phyloP scores from a whole-genome alignment of 2,329 filamentous ascomycete genomes.

The Bipolaris victoriae region DNA sequence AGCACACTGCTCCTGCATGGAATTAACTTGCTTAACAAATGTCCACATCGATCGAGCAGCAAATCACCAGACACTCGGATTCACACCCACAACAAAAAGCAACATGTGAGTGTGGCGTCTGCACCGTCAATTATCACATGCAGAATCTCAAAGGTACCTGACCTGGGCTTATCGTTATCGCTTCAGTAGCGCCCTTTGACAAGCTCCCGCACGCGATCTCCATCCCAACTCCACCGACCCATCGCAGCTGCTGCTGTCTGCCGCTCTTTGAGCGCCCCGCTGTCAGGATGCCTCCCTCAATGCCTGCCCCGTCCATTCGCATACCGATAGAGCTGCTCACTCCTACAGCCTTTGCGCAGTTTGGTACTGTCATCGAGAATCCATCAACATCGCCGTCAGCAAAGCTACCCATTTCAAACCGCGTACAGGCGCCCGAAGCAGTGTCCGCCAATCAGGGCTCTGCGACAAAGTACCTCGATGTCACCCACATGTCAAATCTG shows the following conservation, averaged over 20 bases:
- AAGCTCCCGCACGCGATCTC: constrained; percentile 21
- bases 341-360: constrained; percentile 71
- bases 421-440: constrained; percentile 54
- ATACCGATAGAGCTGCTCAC: constrained; percentile 72
- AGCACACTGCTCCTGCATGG: too few species aligned
- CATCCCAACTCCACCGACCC: constrained; percentile 11
- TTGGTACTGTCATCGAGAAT: constrained; percentile 83
- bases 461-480: constrained; percentile 83
- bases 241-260: constrained; percentile 6
- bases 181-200: constrained; percentile 18
- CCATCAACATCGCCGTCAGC: constrained; percentile 60
- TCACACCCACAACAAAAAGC: not conserved
- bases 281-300: constrained; percentile 47
- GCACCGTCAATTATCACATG: not conserved
- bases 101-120: not conserved
- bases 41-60: not conserved
- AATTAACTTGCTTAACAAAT: not conserved
- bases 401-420: constrained; percentile 55
- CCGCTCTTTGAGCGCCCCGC: constrained; percentile 1
- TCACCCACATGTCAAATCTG: constrained; percentile 74
- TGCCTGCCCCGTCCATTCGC: constrained; percentile 48
- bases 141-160: not conserved
- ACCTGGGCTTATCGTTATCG: constrained; percentile 19
- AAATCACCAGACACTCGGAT: too few species aligned
- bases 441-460: constrained; percentile 82